Evolutionary conservation across 2,329 filamentous ascomycete species (phyloP).

Genomic region (Sporothrix luriei): DNA sequence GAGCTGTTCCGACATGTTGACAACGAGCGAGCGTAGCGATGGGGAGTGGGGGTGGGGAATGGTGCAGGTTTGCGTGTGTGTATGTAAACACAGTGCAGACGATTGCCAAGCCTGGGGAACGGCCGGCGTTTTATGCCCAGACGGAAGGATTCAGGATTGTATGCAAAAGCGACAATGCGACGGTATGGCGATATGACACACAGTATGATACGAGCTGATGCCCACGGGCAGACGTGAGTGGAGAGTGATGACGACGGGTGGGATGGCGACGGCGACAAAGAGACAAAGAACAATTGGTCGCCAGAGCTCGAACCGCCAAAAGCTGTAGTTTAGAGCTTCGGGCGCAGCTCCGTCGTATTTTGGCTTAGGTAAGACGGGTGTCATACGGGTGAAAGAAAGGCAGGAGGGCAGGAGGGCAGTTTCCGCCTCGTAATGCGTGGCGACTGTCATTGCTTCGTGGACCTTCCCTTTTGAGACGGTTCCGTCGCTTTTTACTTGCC

Average conservation of each 20-base stretch:
- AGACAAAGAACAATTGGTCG: neutral
- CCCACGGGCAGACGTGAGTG: no score
- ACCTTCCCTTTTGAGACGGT: constrained; percentile 16
- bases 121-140: neutral
- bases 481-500: neutral
- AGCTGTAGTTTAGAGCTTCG: no score
- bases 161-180: neutral
- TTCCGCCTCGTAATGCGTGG: neutral
- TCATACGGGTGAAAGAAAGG: no score
- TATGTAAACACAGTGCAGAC: neutral
- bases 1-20: neutral
- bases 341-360: neutral
- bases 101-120: neutral
- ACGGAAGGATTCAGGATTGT: neutral
- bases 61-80: neutral
- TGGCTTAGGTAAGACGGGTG: constrained; percentile 8
- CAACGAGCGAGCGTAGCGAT: neutral
- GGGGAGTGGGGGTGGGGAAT: neutral
- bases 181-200: no score
- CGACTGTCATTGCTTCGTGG: neutral
- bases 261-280: neutral
- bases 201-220: no score
- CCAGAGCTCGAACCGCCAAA: no score
- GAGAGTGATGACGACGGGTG: no score
- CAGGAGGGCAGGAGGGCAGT: no score